phyloP scores from a whole-genome alignment of 2,329 filamentous ascomycete species.

The Ophiostoma angusticollis region DNA sequence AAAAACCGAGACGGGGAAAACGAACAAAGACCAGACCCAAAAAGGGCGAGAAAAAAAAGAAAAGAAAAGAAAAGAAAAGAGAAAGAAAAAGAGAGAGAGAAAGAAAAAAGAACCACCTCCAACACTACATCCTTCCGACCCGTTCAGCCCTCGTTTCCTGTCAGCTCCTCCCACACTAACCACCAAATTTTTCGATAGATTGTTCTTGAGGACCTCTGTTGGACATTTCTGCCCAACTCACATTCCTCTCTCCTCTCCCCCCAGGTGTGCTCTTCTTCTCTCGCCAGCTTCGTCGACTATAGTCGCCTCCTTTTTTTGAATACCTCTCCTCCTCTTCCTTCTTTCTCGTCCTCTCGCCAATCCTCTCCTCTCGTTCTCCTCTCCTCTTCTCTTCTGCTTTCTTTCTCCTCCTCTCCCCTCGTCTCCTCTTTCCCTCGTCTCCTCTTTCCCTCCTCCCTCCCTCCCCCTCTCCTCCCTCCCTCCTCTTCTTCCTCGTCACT shows the following conservation, averaged over 20 bases:
- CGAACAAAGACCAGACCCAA: not conserved
- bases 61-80: conserved; percentile 1
- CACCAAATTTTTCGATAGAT: conserved; percentile 8
- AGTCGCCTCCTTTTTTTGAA: too few relatives aligned
- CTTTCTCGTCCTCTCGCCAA: not conserved
- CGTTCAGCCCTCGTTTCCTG: conserved; percentile 12
- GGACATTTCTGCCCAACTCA: conserved; percentile 12
- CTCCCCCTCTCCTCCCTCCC: not conserved
- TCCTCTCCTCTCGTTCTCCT: not conserved
- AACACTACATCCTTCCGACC: conserved; percentile 5
- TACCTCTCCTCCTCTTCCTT: not conserved
- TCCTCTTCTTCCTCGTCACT: not conserved
- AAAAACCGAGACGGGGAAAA: not conserved
- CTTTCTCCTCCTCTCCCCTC: not conserved
- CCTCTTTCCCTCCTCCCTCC: not conserved
- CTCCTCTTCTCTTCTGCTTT: not conserved
- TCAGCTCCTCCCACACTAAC: conserved; percentile 12
- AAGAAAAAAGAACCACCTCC: not conserved
- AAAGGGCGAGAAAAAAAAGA: not conserved
- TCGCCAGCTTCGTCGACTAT: too few relatives aligned
- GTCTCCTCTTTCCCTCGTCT: not conserved
- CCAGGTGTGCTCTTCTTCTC: too few relatives aligned
- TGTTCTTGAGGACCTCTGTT: not conserved
- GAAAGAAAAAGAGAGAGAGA: not conserved
- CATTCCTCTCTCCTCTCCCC: not conserved